Evolutionary conservation across 768 basidiomycete genomes (phyloP).

Genomic region (Boletus sp.): DNA sequence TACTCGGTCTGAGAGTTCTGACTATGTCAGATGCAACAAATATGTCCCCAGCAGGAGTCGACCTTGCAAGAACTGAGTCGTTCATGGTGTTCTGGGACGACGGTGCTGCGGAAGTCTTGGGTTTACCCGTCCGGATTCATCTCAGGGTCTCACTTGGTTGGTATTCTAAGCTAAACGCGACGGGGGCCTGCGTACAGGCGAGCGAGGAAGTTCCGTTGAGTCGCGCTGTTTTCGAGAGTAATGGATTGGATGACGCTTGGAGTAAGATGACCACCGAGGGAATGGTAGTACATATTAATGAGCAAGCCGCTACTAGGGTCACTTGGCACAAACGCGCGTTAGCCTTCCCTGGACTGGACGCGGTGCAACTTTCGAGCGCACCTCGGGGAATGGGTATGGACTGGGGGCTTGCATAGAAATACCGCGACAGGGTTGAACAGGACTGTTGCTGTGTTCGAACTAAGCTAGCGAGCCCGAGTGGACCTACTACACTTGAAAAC

Average conservation of each 20-base stretch:
- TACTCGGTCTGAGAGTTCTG: background rate
- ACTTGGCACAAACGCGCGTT: background rate
- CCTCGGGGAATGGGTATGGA: too few relatives aligned
- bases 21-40: background rate
- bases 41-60: background rate
- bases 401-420: background rate
- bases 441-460: background rate
- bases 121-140: background rate
- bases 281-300: background rate
- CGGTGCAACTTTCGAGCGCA: background rate
- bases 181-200: background rate
- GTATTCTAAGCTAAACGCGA: background rate
- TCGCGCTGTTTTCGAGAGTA: background rate
- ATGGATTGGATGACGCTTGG: background rate
- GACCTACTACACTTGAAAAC: background rate
- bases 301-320: background rate
- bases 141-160: background rate
- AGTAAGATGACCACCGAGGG: background rate
- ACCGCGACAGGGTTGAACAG: background rate
- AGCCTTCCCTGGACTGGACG: background rate
- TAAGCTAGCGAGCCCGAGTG: background rate
- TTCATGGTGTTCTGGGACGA: background rate
- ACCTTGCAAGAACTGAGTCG: background rate
- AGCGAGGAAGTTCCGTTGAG: background rate
- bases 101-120: background rate